Base-by-base conservation (phyloP, 805 yeast species). In the Cyberlindnera veronae region DNA sequence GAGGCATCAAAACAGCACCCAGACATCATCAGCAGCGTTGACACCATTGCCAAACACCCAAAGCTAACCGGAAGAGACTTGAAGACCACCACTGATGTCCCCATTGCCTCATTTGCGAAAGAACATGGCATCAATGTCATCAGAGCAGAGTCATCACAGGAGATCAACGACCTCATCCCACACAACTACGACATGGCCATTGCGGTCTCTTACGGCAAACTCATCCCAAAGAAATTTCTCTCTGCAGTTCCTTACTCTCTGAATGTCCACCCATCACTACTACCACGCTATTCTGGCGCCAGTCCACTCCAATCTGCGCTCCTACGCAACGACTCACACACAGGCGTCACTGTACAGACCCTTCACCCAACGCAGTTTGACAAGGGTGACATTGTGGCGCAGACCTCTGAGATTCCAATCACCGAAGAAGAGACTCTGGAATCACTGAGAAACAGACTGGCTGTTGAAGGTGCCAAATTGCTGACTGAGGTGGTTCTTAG, bases 291-390 rank as follows among this genome's bases (percentile, higher is more conserved):
- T 51, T 75, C 88, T 3, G 99, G 99, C 1, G 81, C 97, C 0
- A 83, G 96, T 2, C 99, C 99, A 0, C 63, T 93, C 4, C 98
- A 91, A 46, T 71, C 77, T 44, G 80, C 96, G 0, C 61, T 93
- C 11, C 58, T 90, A 53, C 76, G 84, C 44, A 69, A 70, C 29
- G 89, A 83, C 48, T 26, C 46, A 0, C 43, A 34, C 14, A 83
- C 97, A 0, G 99, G 98, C 0, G 95, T 88, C 14, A 77, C 96
- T 0, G 74, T 93, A 0, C 99, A 93, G 59, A 86, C 96, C 0
- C 62, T 93, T 18, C 96, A 93, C 55, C 96, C 97, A 0, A 72
- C 83, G 1, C 73, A 79, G 56, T 93, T 93, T 54, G 99, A 93
- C 52, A 68, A 66, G 24, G 99, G 99, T 2, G 66, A 70, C 2